phyloP scores from a whole-genome alignment of 2,329 filamentous ascomycete genomes.

The Scopulariopsis brevicaulis region DNA sequence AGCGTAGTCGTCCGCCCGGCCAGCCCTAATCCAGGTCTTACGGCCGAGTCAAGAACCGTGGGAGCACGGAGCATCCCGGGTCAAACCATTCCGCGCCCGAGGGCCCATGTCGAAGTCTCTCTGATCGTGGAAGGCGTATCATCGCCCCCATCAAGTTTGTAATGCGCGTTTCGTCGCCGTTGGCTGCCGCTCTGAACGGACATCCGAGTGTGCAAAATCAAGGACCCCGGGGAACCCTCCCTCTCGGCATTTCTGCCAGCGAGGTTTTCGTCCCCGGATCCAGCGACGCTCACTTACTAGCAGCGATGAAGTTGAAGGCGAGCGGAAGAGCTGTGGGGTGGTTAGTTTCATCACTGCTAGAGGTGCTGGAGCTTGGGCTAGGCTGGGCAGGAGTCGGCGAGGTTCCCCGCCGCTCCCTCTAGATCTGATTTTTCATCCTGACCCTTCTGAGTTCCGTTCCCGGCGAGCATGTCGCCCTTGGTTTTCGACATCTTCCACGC shows the following conservation, averaged over 20 bases:
- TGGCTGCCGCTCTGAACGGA: constrained; percentile 2
- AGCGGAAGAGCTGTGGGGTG: constrained; percentile 60
- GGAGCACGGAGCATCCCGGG: neutral
- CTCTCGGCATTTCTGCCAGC: neutral
- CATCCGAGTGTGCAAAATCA: neutral
- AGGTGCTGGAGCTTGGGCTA: neutral
- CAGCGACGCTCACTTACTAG: constrained; percentile 58
- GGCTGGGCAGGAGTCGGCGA: neutral
- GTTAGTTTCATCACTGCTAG: neutral
- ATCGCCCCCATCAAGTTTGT: neutral
- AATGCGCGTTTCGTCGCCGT: neutral
- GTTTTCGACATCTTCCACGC: constrained; percentile 51
- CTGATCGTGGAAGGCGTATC: neutral
- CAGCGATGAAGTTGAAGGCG: constrained; percentile 82
- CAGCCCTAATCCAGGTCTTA: neutral
- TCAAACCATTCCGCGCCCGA: neutral
- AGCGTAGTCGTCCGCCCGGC: neutral
- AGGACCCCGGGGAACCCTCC: neutral
- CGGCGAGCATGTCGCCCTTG: constrained; percentile 60
- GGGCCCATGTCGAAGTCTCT: neutral
- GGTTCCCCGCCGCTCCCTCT: neutral
- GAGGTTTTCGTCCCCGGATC: neutral
- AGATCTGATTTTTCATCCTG: constrained; percentile 21
- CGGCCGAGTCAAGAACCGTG: neutral
- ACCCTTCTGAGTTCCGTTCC: constrained; percentile 79